These are phyloP conservation scores for Sphaerostilbella broomeana DNA, from an alignment of 2,329 filamentous ascomycete species.

Conservation along the genomic window DNA sequence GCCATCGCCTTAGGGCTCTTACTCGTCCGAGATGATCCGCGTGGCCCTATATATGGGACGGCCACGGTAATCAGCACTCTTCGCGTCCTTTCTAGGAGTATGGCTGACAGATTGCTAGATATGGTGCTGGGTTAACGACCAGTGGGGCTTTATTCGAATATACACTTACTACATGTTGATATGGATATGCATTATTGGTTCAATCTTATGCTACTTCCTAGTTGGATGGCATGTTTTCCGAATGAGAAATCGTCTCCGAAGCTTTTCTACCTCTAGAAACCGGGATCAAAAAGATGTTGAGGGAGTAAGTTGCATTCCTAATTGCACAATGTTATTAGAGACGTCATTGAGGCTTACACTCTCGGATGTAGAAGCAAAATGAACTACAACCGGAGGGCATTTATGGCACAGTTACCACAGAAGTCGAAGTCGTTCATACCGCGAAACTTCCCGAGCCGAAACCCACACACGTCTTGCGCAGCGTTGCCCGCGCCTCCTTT, in stretches of 20 bases:
- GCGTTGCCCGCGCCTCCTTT: conserved; percentile 19
- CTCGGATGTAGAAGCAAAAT: conserved; percentile 21
- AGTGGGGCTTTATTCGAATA: conserved; percentile 51
- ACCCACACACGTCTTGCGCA: conserved; percentile 14
- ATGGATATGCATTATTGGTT: conserved; percentile 52
- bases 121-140: conserved; percentile 55
- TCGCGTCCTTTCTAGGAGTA: not conserved
- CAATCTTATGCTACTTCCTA: conserved; percentile 47
- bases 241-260: conserved; percentile 48
- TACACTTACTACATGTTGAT: conserved; percentile 57
- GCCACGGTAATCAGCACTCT: conserved; percentile 40
- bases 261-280: conserved; percentile 38
- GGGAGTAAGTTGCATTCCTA: conserved; percentile 23
- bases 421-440: conserved; percentile 40
- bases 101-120: conserved; percentile 32
- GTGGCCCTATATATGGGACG: conserved; percentile 45
- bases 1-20: conserved; percentile 61
- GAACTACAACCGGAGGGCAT: conserved; percentile 32
- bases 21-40: conserved; percentile 39
- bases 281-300: conserved; percentile 25
- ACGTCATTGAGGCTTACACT: conserved; percentile 13
- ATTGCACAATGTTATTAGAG: not conserved
- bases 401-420: conserved; percentile 47
- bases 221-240: conserved; percentile 56
- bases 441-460: conserved; percentile 21